A percentile compares a stretch with the other conserved stretches of the same genome.
Conservation (phyloP, 176 grass and related monocot genomes). For the Eragrostis nindensis region DNA sequence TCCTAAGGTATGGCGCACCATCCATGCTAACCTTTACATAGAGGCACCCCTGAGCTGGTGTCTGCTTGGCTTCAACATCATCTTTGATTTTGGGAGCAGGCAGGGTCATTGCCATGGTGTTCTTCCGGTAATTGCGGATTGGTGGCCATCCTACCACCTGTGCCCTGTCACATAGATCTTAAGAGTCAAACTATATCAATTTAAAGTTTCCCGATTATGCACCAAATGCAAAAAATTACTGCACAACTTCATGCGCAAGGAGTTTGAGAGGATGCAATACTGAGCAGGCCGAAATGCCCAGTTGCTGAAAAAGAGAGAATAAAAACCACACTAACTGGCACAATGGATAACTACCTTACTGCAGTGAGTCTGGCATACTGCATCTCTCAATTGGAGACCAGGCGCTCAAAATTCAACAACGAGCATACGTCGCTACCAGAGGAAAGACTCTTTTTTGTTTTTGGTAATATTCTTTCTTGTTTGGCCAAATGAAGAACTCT, state of each 20-base stretch:
- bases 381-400: conserved; percentile 22
- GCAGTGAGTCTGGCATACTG: conserved; percentile 5
- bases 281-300: conserved; percentile 7
- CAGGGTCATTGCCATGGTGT: conserved; percentile 71
- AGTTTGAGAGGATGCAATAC: conserved; percentile 8
- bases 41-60: conserved; percentile 28
- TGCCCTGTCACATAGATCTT: conserved; percentile 47
- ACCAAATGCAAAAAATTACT: conserved; percentile 8
- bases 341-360: not conserved
- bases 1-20: conserved; percentile 82
- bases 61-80: conserved; percentile 50
- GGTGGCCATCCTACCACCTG: conserved; percentile 94
- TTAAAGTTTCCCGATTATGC: not conserved
- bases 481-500: not conserved
- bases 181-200: conserved; percentile 29
- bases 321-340: not conserved
- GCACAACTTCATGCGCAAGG: not conserved
- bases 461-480: too few species aligned
- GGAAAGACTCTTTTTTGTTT: not conserved
- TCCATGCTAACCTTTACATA: conserved; percentile 96
- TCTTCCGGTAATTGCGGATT: conserved; percentile 78
- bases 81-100: conserved; percentile 55
- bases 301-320: conserved; percentile 1
- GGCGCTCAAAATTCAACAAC: not conserved
- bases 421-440: not conserved